Evolutionary conservation across 140 eudicot species (phyloP).

Genomic region (Ambrosia hybrid): DNA sequence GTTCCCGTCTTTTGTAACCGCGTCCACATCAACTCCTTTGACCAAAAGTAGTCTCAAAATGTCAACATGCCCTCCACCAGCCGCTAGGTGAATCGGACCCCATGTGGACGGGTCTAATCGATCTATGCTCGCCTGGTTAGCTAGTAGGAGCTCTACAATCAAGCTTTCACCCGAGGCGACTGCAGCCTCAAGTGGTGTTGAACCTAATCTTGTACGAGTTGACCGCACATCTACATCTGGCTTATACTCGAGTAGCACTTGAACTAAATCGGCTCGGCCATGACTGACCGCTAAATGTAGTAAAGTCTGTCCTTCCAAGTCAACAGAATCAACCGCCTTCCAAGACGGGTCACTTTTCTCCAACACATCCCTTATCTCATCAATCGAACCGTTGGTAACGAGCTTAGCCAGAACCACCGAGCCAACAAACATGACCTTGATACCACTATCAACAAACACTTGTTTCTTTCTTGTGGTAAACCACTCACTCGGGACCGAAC

Average conservation of each 20-base stretch:
- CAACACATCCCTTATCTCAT: constrained; percentile 58
- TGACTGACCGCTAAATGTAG: constrained; percentile 63
- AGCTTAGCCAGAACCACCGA: constrained; percentile 54
- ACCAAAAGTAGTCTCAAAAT: constrained; percentile 54
- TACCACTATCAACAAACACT: constrained; percentile 69
- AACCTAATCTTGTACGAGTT: constrained; percentile 32
- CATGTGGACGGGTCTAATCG: constrained; percentile 47
- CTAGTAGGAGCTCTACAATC: constrained; percentile 67
- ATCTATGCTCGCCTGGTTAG: constrained; percentile 48
- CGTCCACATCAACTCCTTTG: constrained; percentile 49
- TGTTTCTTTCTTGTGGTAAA: constrained; percentile 73
- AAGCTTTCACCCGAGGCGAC: constrained; percentile 52
- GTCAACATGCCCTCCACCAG: constrained; percentile 57
- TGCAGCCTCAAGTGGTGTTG: constrained; percentile 74
- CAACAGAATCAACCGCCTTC: constrained; percentile 60
- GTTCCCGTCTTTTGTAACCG: constrained; percentile 64
- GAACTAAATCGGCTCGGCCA: constrained; percentile 68
- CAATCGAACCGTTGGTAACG: constrained; percentile 48
- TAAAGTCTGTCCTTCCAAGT: constrained; percentile 54
- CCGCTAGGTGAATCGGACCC: constrained; percentile 73
- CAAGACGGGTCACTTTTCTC: constrained; percentile 63
- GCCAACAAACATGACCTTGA: constrained; percentile 70
- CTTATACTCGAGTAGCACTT: constrained; percentile 57
- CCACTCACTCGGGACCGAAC: constrained; percentile 70
- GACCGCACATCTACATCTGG: constrained; percentile 47